Percentiles rank a stretch among this genome's conserved stretches.
Conservation (phyloP, 1,139 yeast species). For the Geotrichum aggregatum region DNA sequence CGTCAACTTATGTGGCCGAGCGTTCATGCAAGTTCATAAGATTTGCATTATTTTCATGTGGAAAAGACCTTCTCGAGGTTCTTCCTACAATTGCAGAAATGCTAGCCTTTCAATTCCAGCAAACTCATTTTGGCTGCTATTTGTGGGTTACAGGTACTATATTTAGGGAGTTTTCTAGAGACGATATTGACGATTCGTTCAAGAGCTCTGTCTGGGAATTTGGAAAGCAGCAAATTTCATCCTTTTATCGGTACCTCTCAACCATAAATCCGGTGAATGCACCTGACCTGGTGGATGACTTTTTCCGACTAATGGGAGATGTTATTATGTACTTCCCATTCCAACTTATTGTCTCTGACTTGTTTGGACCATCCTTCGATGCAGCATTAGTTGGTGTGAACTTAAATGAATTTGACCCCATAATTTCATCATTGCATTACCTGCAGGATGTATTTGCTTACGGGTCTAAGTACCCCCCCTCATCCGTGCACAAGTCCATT, state of each 20-base stretch:
- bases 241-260: conserved; percentile 42
- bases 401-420: conserved; percentile 67
- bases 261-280: conserved; percentile 41
- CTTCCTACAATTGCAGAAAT: conserved; percentile 62
- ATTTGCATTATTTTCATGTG: conserved; percentile 62
- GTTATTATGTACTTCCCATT: conserved; percentile 74
- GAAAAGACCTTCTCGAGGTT: conserved; percentile 58
- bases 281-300: conserved; percentile 83
- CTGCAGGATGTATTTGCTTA: conserved; percentile 75
- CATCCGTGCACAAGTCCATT: conserved; percentile 57
- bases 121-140: conserved; percentile 73
- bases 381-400: conserved; percentile 56
- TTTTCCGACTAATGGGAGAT: conserved; percentile 78
- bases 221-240: conserved; percentile 45
- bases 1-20: conserved; percentile 62
- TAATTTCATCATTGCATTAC: conserved; percentile 67
- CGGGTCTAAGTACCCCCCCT: conserved; percentile 79
- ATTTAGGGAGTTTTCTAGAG: conserved; percentile 68
- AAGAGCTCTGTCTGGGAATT: conserved; percentile 51
- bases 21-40: conserved; percentile 66
- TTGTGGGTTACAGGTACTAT: conserved; percentile 87
- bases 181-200: conserved; percentile 41
- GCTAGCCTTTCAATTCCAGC: conserved; percentile 62
- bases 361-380: conserved; percentile 56
- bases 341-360: conserved; percentile 53